Conservation (phyloP, 1,284 basidiomycete species). For the Tylopilus sp. region DNA sequence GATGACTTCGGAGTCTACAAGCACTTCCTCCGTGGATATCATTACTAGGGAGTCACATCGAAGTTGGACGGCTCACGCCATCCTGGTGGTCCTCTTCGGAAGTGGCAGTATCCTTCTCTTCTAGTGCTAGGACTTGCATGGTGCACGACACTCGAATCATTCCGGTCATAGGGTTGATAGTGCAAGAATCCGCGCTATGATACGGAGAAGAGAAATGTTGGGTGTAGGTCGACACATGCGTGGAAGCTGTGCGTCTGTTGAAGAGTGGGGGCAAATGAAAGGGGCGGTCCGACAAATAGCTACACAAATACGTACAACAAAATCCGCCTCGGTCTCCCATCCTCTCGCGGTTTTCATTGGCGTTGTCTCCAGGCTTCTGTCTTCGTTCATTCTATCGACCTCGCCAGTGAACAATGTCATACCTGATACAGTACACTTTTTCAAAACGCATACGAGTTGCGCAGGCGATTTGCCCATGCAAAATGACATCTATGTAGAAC, state of each 20-base stretch:
- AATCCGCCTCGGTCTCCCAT: conserved; percentile 69
- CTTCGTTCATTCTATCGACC: conserved; percentile 6
- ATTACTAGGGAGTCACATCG: conserved; percentile 12
- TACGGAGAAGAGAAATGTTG: conserved; percentile 69
- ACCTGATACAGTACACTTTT: conserved; percentile 47
- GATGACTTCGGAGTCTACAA: conserved; percentile 34
- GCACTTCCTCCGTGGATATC: conserved; percentile 15
- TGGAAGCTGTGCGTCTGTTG: conserved; percentile 58
- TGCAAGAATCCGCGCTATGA: conserved; percentile 55
- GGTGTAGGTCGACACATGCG: conserved; percentile 80
- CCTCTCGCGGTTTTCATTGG: conserved; percentile 68
- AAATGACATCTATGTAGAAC: too few species aligned
- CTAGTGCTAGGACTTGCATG: conserved; percentile 61
- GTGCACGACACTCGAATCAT: conserved; percentile 68
- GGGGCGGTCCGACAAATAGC: not conserved
- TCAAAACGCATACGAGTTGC: too few species aligned
- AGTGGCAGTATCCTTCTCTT: not conserved
- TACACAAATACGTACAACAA: conserved; percentile 57
- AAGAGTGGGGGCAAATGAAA: not conserved
- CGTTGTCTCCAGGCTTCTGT: conserved; percentile 27
- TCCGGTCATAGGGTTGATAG: conserved; percentile 60
- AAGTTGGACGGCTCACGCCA: conserved; percentile 4
- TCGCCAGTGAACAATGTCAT: conserved; percentile 46
- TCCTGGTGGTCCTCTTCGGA: not conserved
- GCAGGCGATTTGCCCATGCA: too few species aligned